Evolutionary conservation across 805 yeast species (phyloP), one percentile per base, ranked within the genome.

Genomic region (Yamadazyma insecticola): DNA sequence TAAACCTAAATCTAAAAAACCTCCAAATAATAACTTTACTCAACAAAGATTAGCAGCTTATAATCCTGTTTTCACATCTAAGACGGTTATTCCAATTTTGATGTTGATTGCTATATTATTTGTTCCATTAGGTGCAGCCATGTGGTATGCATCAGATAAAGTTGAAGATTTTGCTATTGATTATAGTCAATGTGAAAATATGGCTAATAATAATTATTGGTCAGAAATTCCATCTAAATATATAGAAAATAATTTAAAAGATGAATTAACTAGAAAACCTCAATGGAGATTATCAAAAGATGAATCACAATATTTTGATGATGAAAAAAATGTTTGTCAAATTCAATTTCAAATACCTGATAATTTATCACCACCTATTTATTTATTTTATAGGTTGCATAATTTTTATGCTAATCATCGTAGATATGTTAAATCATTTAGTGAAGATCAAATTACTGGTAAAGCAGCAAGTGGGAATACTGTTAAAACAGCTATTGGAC

Each of bases 21-120:
- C 92, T 10, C 76, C 75, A 28, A 81, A 70, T 36, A 69, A 62
- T 48, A 73, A 72, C 8, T 75, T 75, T 44, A 67, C 76, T 28
- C 81, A 75, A 48, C 81, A 75, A 44, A 53, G 72, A 35, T 55
- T 75, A 32, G 64, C 59, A 32, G 79, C 80, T 0, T 60, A 63
- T 39, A 72, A 73, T 50, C 62, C 62, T 9, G 70, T 66, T 13
- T 55, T 66, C 30, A 65, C 70, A 1, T 68, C 69, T 14, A 53
- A 48, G 25, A 58, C 66, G 5, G 68, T 66, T 16, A 59, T 65
- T 24, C 71, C 72, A 8, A 32, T 65, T 20, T 51, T 66, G 35
- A 26, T 65, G 13, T 51, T 44, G 6, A 53, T 66, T 22, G 71
- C 70, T 12, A 44, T 66, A 4, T 40, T 66, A 3, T 62, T 64